Percentiles rank a stretch among this genome's conserved stretches.
These are phyloP conservation scores for Pterulicium gracile DNA, from an alignment of 1,284 basidiomycete species.

Conservation along the genomic window DNA sequence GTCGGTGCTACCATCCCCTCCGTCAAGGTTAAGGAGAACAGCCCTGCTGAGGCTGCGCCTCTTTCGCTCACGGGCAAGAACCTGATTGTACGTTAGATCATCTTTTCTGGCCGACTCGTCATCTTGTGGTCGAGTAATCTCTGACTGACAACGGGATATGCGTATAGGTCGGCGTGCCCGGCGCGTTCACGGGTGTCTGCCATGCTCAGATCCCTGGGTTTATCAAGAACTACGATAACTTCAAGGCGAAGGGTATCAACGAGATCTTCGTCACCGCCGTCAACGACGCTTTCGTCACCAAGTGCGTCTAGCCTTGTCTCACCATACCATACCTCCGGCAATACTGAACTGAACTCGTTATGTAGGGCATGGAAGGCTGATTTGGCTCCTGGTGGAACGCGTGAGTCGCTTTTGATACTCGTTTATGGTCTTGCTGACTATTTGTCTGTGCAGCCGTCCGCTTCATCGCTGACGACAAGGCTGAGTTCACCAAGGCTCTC, in stretches of 20 bases:
- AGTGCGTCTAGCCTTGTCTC: conserved; percentile 24
- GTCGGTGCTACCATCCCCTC: conserved; percentile 32
- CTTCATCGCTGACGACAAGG: conserved; percentile 63
- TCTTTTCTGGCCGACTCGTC: conserved; percentile 14
- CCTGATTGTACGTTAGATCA: conserved; percentile 45
- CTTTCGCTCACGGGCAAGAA: conserved; percentile 57
- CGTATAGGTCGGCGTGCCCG: conserved; percentile 49
- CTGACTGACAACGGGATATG: not conserved
- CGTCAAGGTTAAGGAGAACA: conserved; percentile 43
- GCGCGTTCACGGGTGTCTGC: conserved; percentile 42
- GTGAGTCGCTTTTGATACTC: conserved; percentile 21
- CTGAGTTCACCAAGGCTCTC: conserved; percentile 40
- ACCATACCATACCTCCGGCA: conserved; percentile 1
- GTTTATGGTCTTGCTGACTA: not conserved
- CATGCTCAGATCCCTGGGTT: conserved; percentile 26
- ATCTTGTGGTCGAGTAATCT: not conserved
- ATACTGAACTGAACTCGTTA: conserved; percentile 6
- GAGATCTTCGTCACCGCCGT: conserved; percentile 61
- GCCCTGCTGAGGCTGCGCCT: conserved; percentile 37
- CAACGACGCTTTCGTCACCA: conserved; percentile 61
- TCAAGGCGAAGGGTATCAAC: conserved; percentile 60
- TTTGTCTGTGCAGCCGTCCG: conserved; percentile 30
- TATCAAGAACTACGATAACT: conserved; percentile 47
- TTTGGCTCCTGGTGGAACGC: conserved; percentile 41
- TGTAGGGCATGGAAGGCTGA: conserved; percentile 62